phyloP scores from a whole-genome alignment of 2,329 filamentous ascomycete species.

The Lachnellula cervina region DNA sequence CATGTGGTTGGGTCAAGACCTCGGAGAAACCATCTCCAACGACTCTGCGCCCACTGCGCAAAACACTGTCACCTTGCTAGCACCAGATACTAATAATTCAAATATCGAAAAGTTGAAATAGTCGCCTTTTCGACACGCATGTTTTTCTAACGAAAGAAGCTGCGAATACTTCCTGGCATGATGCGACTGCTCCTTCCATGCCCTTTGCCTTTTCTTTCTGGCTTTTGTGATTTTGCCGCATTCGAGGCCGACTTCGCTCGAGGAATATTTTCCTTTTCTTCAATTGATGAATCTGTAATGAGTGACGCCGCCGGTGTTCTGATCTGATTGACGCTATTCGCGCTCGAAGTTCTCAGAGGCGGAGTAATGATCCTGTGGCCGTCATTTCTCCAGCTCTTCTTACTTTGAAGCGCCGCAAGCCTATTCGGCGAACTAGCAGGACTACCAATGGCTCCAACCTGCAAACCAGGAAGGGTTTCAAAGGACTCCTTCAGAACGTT shows the following conservation, averaged over 20 bases:
- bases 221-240: constrained; percentile 7
- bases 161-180: constrained; percentile 26
- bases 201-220: constrained; percentile 18
- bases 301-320: constrained; percentile 10
- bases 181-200: constrained; percentile 18
- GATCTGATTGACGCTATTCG: constrained; percentile 21
- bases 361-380: constrained; percentile 24
- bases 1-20: background rate
- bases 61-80: background rate
- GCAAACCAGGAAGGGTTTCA: constrained; percentile 14
- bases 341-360: constrained; percentile 25
- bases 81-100: background rate
- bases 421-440: constrained; percentile 18
- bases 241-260: constrained; percentile 1
- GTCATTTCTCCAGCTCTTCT: constrained; percentile 26
- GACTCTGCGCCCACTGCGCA: background rate
- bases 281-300: constrained; percentile 11
- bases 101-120: background rate
- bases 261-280: constrained; percentile 24
- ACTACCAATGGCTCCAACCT: constrained; percentile 14
- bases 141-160: constrained; percentile 25
- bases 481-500: constrained; percentile 16
- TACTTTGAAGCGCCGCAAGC: constrained; percentile 23
- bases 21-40: background rate
- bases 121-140: background rate